Percentiles rank a stretch among this genome's conserved stretches.
Conservation (phyloP, 257 asterid genomes). For the Schizonepeta tenuifolia region DNA sequence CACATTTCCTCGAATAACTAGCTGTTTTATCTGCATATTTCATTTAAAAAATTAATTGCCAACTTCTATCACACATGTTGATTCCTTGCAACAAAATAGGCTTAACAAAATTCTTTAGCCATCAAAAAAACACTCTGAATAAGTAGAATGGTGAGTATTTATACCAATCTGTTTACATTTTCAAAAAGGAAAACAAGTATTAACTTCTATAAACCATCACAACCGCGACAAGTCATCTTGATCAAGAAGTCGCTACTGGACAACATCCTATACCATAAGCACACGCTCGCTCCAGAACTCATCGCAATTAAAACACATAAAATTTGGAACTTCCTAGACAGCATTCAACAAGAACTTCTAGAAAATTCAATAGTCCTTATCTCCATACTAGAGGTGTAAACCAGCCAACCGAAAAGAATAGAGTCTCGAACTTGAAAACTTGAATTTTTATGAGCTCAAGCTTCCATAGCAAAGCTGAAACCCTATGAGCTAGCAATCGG, state of each 20-base stretch:
- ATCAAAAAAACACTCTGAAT: conserved; percentile 1
- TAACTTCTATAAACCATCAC: no score
- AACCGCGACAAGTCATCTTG: conserved; percentile 7
- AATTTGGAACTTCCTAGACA: background rate
- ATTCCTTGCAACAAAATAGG: conserved; percentile 9
- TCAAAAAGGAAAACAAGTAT: no score
- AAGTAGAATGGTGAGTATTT: background rate
- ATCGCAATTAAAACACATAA: background rate
- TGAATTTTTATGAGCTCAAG: background rate
- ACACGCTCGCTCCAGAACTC: background rate
- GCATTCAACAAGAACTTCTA: background rate
- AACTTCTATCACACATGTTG: background rate
- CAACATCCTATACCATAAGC: background rate
- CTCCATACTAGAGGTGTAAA: background rate
- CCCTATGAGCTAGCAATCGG: background rate
- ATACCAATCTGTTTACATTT: no score
- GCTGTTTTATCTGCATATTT: background rate
- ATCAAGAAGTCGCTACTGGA: background rate
- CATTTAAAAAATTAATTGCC: background rate
- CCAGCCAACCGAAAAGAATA: background rate
- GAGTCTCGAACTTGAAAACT: background rate
- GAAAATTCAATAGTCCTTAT: background rate
- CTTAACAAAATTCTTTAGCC: conserved; percentile 26
- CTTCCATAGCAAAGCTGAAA: background rate
- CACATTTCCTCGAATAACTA: conserved; percentile 12